Base-by-base conservation (phyloP, 257 asterid genomes). In the Eucommia ulmoides region DNA sequence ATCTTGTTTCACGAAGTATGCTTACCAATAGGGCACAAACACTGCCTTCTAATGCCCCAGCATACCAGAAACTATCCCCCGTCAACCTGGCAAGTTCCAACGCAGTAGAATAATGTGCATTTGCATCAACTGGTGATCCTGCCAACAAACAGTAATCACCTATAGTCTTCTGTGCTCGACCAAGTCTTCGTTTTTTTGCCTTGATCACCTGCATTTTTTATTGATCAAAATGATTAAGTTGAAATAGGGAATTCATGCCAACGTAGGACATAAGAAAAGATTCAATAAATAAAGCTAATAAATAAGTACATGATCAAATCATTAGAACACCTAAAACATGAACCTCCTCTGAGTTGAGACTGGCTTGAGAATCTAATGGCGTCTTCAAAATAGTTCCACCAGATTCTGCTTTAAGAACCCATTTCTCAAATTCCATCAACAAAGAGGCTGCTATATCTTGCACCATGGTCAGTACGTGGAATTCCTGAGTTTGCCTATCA, bases 271-370 rank as follows among this genome's bases (percentile, higher is more conserved):
- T 10, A 35, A 10, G 44, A 11, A 5, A 35, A 35, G 15, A 3
- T 35, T 35, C 11, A 59, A 59, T 20, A 54, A 23, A 60, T 20
- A 33, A 46, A 49, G 49, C 35, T 54, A 48, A 29, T 49, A 35
- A 41, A 58, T 51, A 70, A 69, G 46, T 33, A 10, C 26, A 20
- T 52, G 66, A 68, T 16, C 64, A 74, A 66, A 69, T 55, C 51
- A 54, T 46, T 64, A 65, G 82, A 80, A 81, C 86, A 88, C 95
- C 97, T 79, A 81, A 75, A 79, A 78, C 58, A 60, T 77, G 72
- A 77, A 89, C 97, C 97, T 89, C 97, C 96, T 89, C 97, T 68
- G 97, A 89, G 83, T 85, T 80, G 55, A 89, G 94, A 74, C 84
- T 85, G 71, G 97, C 93, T 84, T 89, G 97, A 66, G 97, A 89